phyloP scores from a whole-genome alignment of 2,329 filamentous ascomycete species.

The Meredithiella fracta region DNA sequence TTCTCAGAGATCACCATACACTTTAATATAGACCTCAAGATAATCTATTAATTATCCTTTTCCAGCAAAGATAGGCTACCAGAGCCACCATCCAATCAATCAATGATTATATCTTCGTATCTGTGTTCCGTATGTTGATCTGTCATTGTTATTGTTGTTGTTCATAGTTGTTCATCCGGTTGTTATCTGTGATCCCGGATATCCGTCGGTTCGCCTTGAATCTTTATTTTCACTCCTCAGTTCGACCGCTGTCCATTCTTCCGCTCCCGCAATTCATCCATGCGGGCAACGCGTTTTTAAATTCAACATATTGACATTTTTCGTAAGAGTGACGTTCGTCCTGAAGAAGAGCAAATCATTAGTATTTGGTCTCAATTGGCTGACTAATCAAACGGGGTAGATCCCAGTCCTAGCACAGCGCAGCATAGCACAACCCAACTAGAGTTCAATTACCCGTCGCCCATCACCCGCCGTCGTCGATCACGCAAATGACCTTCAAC shows the following conservation, averaged over 20 bases:
- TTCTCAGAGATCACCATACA: background rate
- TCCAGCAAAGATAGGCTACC: background rate
- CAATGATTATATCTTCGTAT: background rate
- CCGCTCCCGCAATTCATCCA: conserved; percentile 82
- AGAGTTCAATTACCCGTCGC: too few species aligned
- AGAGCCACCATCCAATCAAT: background rate
- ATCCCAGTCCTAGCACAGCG: background rate
- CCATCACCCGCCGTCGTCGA: too few species aligned
- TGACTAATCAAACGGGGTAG: too few species aligned
- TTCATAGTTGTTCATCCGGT: too few species aligned
- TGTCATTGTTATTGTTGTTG: background rate
- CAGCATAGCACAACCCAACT: too few species aligned
- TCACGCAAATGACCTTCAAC: too few species aligned
- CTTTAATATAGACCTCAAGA: background rate
- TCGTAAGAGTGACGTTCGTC: conserved; percentile 95
- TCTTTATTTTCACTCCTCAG: too few species aligned
- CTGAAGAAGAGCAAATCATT: conserved; percentile 29
- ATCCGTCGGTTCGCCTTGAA: background rate
- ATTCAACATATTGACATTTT: conserved; percentile 98
- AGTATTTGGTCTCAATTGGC: conserved; percentile 5
- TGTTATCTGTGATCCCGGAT: background rate
- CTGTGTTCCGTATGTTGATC: conserved; percentile 2
- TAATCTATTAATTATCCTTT: background rate
- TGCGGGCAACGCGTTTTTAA: conserved; percentile 97
- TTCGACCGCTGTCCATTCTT: conserved; percentile 79